Conservation (phyloP, 108 stramenopile species). For the Fragilariopsis cylindrus region DNA sequence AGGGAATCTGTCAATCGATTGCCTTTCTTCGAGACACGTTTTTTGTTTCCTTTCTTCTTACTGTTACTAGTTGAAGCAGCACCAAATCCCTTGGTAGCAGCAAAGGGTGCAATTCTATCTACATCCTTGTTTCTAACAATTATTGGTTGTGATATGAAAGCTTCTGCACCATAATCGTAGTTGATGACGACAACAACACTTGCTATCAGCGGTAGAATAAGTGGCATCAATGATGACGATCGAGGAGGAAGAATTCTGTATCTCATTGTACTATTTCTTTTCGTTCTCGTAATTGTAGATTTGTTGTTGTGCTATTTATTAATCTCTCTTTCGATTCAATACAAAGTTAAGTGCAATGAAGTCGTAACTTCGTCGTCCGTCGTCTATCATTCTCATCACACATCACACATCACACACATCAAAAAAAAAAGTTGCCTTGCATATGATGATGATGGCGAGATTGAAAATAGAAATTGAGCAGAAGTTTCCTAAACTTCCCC, state of each 20-base stretch:
- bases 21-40: conserved; percentile 6
- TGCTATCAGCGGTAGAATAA: conserved; percentile 1
- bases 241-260: neutral
- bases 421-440: too few species aligned
- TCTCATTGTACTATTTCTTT: too few species aligned
- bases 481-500: too few species aligned
- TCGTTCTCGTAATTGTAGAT: too few species aligned
- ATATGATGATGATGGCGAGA: too few species aligned
- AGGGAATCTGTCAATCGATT: conserved; percentile 31
- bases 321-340: too few species aligned
- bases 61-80: conserved; percentile 20
- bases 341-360: too few species aligned
- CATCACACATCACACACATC: too few species aligned
- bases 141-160: neutral
- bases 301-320: too few species aligned
- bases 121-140: neutral
- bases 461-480: too few species aligned
- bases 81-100: conserved; percentile 17
- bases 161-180: conserved; percentile 2
- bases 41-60: conserved; percentile 16
- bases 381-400: too few species aligned
- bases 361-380: too few species aligned
- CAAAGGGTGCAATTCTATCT: neutral
- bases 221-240: neutral
- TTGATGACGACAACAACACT: neutral